Percentiles rank a stretch among this genome's conserved stretches.
phyloP scores from a whole-genome alignment of 768 basidiomycete species.

The Mrakia gelida region DNA sequence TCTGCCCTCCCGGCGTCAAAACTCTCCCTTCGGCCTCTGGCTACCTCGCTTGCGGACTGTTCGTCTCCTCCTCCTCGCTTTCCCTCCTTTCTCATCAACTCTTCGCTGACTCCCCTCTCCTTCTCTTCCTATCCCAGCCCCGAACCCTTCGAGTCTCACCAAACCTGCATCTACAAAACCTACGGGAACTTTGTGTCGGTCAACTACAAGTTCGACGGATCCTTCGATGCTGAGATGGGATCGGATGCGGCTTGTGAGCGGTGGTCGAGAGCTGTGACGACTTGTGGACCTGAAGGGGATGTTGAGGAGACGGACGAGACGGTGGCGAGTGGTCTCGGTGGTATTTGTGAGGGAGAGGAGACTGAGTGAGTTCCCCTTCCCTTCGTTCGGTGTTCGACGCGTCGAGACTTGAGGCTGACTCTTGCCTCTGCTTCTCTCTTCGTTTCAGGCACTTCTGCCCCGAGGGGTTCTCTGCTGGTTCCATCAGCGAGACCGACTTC shows the following conservation, averaged over 20 bases:
- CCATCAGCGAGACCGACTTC: not conserved
- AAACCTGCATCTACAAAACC: not conserved
- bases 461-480: no score
- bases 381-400: not conserved
- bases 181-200: not conserved
- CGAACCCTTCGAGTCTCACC: not conserved
- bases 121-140: not conserved
- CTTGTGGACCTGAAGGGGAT: not conserved
- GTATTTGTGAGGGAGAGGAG: not conserved
- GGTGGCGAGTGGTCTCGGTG: not conserved
- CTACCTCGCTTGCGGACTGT: not conserved
- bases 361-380: not conserved
- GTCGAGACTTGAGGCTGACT: not conserved
- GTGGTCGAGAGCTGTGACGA: not conserved
- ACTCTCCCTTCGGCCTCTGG: not conserved
- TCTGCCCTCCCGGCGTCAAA: not conserved
- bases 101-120: not conserved
- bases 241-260: not conserved
- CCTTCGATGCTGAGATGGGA: no score
- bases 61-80: not conserved
- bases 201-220: constrained; percentile 5
- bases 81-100: not conserved
- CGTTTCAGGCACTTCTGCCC: no score
- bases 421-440: not conserved
- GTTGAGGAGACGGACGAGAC: no score